Conservation (phyloP, 768 basidiomycete species). For the Rhodosporidiobolus odoratus region DNA sequence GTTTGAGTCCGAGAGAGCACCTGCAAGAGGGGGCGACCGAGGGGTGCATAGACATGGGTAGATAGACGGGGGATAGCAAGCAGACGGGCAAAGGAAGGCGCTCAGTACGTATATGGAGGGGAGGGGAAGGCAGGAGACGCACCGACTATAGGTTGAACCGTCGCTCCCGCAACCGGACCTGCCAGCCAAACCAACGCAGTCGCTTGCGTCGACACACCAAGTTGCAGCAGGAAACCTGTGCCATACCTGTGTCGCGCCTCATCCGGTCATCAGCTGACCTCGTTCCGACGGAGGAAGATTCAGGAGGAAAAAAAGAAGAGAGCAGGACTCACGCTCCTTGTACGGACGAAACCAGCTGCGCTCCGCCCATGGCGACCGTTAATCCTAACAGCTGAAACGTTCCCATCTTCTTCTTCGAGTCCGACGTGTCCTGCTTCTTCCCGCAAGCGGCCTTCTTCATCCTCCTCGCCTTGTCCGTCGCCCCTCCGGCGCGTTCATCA, state of each 20-base stretch:
- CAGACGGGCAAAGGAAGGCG: constrained; percentile 1
- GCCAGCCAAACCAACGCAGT: constrained; percentile 85
- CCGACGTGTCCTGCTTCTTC: no score
- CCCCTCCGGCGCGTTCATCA: no score
- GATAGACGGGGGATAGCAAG: no score
- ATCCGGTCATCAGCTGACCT: not conserved
- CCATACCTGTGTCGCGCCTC: not conserved
- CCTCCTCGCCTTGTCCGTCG: no score
- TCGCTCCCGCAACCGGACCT: constrained; percentile 82
- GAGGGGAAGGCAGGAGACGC: constrained; percentile 34
- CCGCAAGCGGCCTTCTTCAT: no score
- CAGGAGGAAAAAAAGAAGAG: not conserved
- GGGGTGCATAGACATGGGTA: no score
- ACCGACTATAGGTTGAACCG: constrained; percentile 96
- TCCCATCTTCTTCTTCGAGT: not conserved
- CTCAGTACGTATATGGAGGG: not conserved
- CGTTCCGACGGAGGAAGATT: not conserved
- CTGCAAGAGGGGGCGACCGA: no score
- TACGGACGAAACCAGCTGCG: not conserved
- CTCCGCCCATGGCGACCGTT: not conserved
- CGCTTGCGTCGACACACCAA: constrained; percentile 57
- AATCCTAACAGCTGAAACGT: not conserved
- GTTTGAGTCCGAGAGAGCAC: constrained; percentile 49
- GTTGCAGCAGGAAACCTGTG: not conserved
- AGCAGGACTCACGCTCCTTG: not conserved